Evolutionary conservation across 768 basidiomycete genomes (phyloP), one percentile per base, ranked within the genome.

Genomic region (Coprinopsis strossmayeri): DNA sequence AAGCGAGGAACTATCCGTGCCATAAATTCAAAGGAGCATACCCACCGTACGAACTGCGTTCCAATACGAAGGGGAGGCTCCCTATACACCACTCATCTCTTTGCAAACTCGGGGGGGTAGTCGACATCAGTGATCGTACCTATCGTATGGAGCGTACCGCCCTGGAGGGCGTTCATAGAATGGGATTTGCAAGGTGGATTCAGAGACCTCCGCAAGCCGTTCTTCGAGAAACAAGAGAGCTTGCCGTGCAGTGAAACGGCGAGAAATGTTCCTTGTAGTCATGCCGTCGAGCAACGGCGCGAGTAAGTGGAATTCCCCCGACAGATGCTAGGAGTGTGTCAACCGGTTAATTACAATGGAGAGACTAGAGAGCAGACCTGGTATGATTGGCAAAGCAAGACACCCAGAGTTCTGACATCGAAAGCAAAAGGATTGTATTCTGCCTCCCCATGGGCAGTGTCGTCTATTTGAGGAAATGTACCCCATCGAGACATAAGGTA

Each of bases 391-490:
- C 52, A 49, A 18, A 57, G 40, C 18, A 51, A 5, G 1, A 44
- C 3, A 1, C 62, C 61, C 23, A 62, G 10, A 35, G 46, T 46
- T 2, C 54, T 51, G 12, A 64, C 60, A 34, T 62, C 62, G 34
- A 50, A 62, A 5, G 56, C 57, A 39, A 60, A 63, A 1, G 59
- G 61, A 34, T 64, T 49, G 26, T 58, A 64, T 34, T 57, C 55
- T 11, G 53, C 34, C 48, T 64, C 61, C 3, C 63, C 61, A 41
- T 59, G 59, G 0, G 10, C 24, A 1, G 54, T 55, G 34, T 64
- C 61, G 15, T 26, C 7, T 2, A 53, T 46, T 3, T 49, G 47
- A 3, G 47, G 46, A 3, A 15, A 27, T 3, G 44, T 3, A 18
- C 27, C 44, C 17, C 21, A 18, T 4, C 20, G 21, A 3, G 44